Base-by-base conservation (phyloP, 2,329 filamentous ascomycete species). In the Colletotrichum scovillei region DNA sequence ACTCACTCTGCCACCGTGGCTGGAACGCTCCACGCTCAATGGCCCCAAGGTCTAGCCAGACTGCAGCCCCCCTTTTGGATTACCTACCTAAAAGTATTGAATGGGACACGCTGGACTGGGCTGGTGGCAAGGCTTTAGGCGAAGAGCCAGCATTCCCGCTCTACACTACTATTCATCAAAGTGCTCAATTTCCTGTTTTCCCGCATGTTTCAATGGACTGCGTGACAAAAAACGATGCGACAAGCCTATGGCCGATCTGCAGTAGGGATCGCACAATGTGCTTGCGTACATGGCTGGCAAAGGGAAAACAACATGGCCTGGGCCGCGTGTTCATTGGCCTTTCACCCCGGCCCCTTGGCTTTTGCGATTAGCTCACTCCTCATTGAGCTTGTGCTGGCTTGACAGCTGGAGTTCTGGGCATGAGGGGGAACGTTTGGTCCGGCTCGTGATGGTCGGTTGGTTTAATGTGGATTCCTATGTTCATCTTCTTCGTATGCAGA, bases 271-370 rank as follows among this genome's bases (percentile, higher is more conserved):
- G 70, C 70, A 56, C 7, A 16, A 19, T 56, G 28, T 73, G 71
- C 55, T 73, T 73, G 71, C 71, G 71, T 73, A 62, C 46, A 73
- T 62, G 67, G 67, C 71, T 73, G 67, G 32, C 32, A 35, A 35
- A 55, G 56, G 67, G 49, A 16, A 59, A 49, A 49, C 32, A 49
- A 55, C 46, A 63, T 38, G 24, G 26, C 32, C 49, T 66, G 35
- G 67, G 67, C 62, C 28, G 56, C 62, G 30, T 66, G 12, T 30
- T 38, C 32, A 57, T 70, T 72, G 52, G 49, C 9, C 38, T 32
- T 24, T 14, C 24, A n/a, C 19, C 19, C 53, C 42, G 65, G 26
- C 32, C 49, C 8, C 70, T 73, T 73, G 56, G 60, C 70, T 70
- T 14, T 32, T 32, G 30, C 30, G 30, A 32, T 32, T 52, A 59